Percentiles rank a stretch among this genome's conserved stretches.
Evolutionary conservation across 2,329 filamentous ascomycete species (phyloP).

Genomic region (Fusarium zealandicum): DNA sequence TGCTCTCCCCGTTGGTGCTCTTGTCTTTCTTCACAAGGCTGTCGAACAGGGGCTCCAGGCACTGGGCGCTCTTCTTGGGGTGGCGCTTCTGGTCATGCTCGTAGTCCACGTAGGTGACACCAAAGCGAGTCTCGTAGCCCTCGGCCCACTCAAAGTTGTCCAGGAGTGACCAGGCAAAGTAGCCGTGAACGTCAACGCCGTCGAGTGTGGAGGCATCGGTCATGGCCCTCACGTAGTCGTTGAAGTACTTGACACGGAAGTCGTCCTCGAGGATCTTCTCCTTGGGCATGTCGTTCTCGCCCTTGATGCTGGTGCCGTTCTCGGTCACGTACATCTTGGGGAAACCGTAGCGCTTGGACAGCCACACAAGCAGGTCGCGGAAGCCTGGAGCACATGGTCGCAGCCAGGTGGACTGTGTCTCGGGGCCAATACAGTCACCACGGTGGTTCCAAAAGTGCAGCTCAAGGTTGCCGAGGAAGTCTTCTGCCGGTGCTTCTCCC

Average conservation of each 20-base stretch:
- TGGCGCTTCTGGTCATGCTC: constrained; percentile 77
- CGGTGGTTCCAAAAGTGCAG: constrained; percentile 73
- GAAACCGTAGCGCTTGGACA: constrained; percentile 76
- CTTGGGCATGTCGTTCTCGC: constrained; percentile 76
- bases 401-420: constrained; percentile 85
- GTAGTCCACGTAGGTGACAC: constrained; percentile 85
- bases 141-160: constrained; percentile 96
- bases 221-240: constrained; percentile 78
- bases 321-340: constrained; percentile 89
- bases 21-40: constrained; percentile 69
- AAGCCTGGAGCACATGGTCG: constrained; percentile 79
- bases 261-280: constrained; percentile 80
- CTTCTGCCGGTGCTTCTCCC: constrained; percentile 65
- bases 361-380: constrained; percentile 77
- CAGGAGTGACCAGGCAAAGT: constrained; percentile 88
- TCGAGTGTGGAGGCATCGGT: constrained; percentile 74
- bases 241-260: constrained; percentile 82
- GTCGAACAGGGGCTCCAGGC: constrained; percentile 74
- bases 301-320: constrained; percentile 85
- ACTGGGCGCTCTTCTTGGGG: constrained; percentile 83
- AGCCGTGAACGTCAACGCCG: constrained; percentile 79
- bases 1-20: constrained; percentile 19
- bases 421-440: constrained; percentile 77
- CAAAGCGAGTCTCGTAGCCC: constrained; percentile 86
- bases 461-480: constrained; percentile 80